These are phyloP conservation scores for Pyropia yezoensis DNA, from an alignment of 23 red algal species.

Conservation along the genomic window DNA sequence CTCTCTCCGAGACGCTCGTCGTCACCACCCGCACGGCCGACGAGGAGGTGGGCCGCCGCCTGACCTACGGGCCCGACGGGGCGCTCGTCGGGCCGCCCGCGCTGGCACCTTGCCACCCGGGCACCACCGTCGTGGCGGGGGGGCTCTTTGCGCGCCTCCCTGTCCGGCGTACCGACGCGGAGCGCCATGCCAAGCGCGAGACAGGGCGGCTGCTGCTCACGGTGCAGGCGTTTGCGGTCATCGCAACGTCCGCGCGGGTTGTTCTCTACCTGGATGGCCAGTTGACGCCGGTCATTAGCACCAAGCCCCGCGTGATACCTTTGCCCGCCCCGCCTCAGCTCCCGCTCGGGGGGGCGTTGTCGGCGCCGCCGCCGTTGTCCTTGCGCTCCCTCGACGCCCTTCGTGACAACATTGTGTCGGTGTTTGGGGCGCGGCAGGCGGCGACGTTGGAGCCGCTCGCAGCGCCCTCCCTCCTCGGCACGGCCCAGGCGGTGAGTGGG, in stretches of 20 bases:
- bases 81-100: neutral
- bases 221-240: constrained; percentile 53
- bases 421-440: constrained; percentile 9
- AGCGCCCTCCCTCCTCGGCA: too few relatives aligned
- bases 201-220: constrained; percentile 29
- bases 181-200: constrained; percentile 36
- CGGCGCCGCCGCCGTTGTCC: neutral
- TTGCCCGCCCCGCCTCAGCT: too few relatives aligned
- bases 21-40: constrained; percentile 33
- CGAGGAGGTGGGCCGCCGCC: constrained; percentile 7
- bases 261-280: constrained; percentile 37
- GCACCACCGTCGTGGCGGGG: constrained; percentile 61
- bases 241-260: constrained; percentile 38
- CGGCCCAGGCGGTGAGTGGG: too few relatives aligned
- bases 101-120: constrained; percentile 33
- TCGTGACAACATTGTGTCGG: neutral
- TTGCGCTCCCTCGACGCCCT: neutral
- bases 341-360: too few relatives aligned
- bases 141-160: constrained; percentile 63
- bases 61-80: constrained; percentile 33
- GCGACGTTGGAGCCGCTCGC: neutral
- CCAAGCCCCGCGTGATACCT: neutral
- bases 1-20: constrained; percentile 21
- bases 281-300: neutral
- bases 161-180: constrained; percentile 53